A percentile compares a stretch with the other conserved stretches of the same genome.
These are phyloP conservation scores for Pyrenophora seminiperda DNA, from an alignment of 2,329 filamentous ascomycete species.

Conservation along the genomic window DNA sequence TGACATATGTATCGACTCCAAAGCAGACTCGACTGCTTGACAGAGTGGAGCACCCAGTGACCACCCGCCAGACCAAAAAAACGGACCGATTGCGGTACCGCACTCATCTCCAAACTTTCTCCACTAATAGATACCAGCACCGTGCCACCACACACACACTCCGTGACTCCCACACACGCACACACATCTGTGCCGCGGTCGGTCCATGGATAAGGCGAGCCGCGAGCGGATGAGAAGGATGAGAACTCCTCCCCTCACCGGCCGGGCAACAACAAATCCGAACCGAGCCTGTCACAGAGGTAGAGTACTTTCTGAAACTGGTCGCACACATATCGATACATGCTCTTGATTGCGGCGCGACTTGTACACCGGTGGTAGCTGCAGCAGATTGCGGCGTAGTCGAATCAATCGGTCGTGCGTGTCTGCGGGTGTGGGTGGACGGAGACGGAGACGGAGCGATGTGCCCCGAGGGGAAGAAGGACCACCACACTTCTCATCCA, in stretches of 20 bases:
- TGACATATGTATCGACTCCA: neutral
- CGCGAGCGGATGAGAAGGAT: constrained; percentile 3
- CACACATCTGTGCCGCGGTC: constrained; percentile 1
- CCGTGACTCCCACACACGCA: neutral
- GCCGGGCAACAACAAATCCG: neutral
- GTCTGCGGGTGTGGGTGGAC: too few relatives aligned
- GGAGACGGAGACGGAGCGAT: constrained; percentile 7
- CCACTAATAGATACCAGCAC: neutral
- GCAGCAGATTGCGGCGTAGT: constrained; percentile 21
- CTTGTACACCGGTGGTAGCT: neutral
- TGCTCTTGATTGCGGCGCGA: constrained; percentile 21
- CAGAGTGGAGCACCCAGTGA: neutral
- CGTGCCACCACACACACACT: neutral
- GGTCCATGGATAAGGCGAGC: too few relatives aligned
- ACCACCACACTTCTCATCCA: constrained; percentile 7
- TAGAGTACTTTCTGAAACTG: constrained; percentile 7
- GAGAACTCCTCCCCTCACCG: neutral
- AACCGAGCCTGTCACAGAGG: constrained; percentile 1
- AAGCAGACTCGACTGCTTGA: too few relatives aligned
- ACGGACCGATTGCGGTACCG: constrained; percentile 6
- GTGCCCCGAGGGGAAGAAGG: constrained; percentile 7
- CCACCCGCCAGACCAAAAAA: neutral
- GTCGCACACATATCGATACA: constrained; percentile 6
- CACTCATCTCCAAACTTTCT: neutral
- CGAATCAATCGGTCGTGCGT: neutral